Conservation (phyloP, 805 yeast genomes). For the Torulaspora quercuum region DNA sequence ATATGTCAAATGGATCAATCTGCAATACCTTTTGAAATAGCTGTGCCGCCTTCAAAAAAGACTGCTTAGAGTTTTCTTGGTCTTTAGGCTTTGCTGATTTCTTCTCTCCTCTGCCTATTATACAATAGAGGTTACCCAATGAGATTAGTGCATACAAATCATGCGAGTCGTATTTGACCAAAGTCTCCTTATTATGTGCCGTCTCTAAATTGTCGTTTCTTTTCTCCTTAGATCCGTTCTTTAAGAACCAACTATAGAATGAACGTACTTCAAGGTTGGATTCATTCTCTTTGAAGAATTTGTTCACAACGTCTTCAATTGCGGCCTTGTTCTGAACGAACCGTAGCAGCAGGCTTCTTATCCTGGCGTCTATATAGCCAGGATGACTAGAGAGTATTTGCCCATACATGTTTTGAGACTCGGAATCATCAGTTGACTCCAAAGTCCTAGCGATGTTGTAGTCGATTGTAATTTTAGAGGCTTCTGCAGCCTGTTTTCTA, state of each 20-base stretch:
- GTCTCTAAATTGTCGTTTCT: constrained; percentile 61
- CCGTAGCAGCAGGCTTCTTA: constrained; percentile 64
- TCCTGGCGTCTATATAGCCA: constrained; percentile 66
- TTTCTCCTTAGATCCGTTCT: constrained; percentile 44
- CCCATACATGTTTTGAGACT: constrained; percentile 44
- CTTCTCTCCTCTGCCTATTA: constrained; percentile 75
- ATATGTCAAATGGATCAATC: constrained; percentile 79
- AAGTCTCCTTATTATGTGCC: constrained; percentile 77
- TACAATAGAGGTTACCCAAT: constrained; percentile 80
- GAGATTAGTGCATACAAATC: constrained; percentile 88
- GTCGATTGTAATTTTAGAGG: constrained; percentile 44
- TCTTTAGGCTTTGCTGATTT: constrained; percentile 38
- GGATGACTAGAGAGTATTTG: constrained; percentile 60
- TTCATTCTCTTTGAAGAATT: constrained; percentile 51
- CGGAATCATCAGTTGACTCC: constrained; percentile 43
- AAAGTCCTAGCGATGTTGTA: constrained; percentile 77
- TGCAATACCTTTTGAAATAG: constrained; percentile 83
- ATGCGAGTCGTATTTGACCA: constrained; percentile 77
- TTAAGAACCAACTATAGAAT: constrained; percentile 85
- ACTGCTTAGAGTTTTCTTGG: constrained; percentile 57
- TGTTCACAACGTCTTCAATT: constrained; percentile 51
- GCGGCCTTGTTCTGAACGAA: constrained; percentile 47
- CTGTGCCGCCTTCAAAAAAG: constrained; percentile 87
- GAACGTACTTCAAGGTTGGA: constrained; percentile 81
- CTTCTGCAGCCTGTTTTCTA: constrained; percentile 22